Evolutionary conservation across 2,329 filamentous ascomycete species (phyloP).

Genomic region (Graphiopsis chlorocephala): DNA sequence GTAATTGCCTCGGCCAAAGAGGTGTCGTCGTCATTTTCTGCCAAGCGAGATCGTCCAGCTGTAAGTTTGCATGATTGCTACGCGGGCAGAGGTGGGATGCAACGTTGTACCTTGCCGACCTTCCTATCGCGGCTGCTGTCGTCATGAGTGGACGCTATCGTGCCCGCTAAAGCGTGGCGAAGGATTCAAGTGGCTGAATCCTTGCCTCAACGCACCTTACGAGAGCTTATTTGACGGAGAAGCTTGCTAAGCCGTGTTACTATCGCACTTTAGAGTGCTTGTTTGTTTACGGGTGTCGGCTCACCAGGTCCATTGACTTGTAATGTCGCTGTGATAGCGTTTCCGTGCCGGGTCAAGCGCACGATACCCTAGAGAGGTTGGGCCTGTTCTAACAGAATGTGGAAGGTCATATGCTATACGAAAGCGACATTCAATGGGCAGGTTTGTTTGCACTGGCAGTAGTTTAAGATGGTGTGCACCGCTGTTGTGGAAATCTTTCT

Average conservation of each 20-base stretch:
- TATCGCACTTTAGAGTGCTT: not conserved
- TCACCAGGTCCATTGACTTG: not conserved
- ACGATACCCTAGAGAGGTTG: not conserved
- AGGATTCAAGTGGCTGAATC: not conserved
- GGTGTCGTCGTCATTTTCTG: not conserved
- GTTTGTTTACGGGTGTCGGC: not conserved
- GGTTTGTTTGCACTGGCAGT: not conserved
- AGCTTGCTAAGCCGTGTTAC: slow-evolving; percentile 5
- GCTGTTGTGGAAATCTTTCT: not conserved
- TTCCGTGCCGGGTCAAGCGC: not conserved
- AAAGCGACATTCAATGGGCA: not conserved
- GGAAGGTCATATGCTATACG: slow-evolving; percentile 5
- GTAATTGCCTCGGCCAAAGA: not conserved
- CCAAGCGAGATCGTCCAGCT: slow-evolving; percentile 7
- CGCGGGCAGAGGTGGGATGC: not conserved
- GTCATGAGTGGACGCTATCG: not conserved
- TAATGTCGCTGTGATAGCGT: not conserved
- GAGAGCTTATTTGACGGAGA: not conserved
- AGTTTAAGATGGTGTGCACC: not conserved
- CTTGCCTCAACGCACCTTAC: not conserved
- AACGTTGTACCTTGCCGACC: slow-evolving; percentile 11
- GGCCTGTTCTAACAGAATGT: not conserved
- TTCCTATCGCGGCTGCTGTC: slow-evolving; percentile 2
- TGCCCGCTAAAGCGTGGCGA: not conserved
- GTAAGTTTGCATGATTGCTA: not conserved